Percentiles rank a stretch among this genome's conserved stretches.
These are phyloP conservation scores for Erodium trifolium DNA, from an alignment of 441 rosid species.

Conservation along the genomic window DNA sequence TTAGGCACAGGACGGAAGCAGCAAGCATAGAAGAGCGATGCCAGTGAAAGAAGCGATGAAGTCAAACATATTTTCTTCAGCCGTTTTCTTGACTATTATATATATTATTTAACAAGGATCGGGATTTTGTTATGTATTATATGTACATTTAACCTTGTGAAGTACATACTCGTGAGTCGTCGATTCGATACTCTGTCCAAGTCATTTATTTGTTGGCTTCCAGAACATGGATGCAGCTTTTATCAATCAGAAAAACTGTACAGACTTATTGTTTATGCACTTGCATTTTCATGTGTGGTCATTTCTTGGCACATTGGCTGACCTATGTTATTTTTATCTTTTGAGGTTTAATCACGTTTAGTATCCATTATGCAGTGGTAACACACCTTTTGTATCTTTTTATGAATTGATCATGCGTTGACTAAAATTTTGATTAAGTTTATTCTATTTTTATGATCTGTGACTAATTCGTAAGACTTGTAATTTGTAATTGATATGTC, in stretches of 20 bases:
- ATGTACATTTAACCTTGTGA: not conserved
- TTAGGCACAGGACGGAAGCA: conserved; percentile 22
- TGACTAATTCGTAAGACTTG: too few relatives aligned
- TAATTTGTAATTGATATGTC: too few relatives aligned
- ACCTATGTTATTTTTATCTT: too few relatives aligned
- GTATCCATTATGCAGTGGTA: too few relatives aligned
- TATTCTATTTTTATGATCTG: too few relatives aligned
- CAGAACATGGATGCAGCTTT: not conserved
- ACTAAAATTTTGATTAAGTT: too few relatives aligned
- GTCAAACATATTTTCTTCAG: not conserved
- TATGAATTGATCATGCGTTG: too few relatives aligned
- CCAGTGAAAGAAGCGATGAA: not conserved
- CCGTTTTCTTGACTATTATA: not conserved
- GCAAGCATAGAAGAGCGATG: not conserved
- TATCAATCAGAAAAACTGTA: not conserved
- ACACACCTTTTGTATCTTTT: too few relatives aligned
- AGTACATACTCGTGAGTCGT: not conserved
- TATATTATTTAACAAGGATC: not conserved
- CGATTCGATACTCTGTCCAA: not conserved
- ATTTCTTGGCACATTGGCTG: not conserved
- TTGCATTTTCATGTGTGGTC: not conserved
- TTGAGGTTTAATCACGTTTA: too few relatives aligned
- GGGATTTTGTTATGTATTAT: conserved; percentile 3
- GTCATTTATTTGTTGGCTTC: not conserved
- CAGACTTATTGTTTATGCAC: not conserved